These are phyloP conservation scores for Taiozyma sp. DNA, from an alignment of 1,139 yeast genomes.

Conservation along the genomic window DNA sequence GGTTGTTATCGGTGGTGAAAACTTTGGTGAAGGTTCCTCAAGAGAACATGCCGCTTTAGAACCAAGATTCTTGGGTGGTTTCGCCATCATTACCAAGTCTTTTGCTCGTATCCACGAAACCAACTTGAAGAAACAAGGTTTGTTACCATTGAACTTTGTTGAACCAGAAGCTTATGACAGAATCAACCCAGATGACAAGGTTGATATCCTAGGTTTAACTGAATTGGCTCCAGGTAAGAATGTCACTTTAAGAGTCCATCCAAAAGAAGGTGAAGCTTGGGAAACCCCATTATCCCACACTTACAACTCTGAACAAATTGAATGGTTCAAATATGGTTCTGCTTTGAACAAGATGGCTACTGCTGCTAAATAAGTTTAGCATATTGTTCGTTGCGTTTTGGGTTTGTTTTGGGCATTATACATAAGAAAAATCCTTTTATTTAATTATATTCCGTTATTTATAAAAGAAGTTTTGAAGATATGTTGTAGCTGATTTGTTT, in stretches of 20 bases:
- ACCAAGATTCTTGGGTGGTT: slow-evolving; percentile 99
- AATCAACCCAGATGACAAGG: slow-evolving; percentile 83
- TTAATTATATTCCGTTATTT: not conserved
- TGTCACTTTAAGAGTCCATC: slow-evolving; percentile 83
- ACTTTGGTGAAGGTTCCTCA: slow-evolving; percentile 99
- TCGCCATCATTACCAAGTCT: slow-evolving; percentile 93
- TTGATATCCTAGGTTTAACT: slow-evolving; percentile 81
- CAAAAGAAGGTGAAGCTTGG: slow-evolving; percentile 81
- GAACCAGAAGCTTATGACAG: slow-evolving; percentile 89
- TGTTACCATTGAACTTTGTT: slow-evolving; percentile 91
- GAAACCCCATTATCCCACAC: slow-evolving; percentile 90
- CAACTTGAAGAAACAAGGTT: slow-evolving; percentile 95
- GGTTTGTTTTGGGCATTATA: not conserved
- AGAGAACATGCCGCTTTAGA: slow-evolving; percentile 99
- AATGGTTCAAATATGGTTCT: slow-evolving; percentile 99
- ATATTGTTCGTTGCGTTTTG: not conserved
- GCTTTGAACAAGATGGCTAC: slow-evolving; percentile 96
- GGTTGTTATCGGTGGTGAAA: slow-evolving; percentile 99
- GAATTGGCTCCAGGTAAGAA: slow-evolving; percentile 92
- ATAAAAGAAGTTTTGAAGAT: not conserved
- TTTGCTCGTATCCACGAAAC: slow-evolving; percentile 97
- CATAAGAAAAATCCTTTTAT: not conserved
- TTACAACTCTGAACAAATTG: slow-evolving; percentile 92
- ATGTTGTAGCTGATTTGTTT: too few relatives aligned
- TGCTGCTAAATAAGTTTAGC: slow-evolving; percentile 1